Evolutionary conservation across 305 asterid genomes (phyloP), one percentile per base, ranked within the genome.

Genomic region (Fraxinus ornus): DNA sequence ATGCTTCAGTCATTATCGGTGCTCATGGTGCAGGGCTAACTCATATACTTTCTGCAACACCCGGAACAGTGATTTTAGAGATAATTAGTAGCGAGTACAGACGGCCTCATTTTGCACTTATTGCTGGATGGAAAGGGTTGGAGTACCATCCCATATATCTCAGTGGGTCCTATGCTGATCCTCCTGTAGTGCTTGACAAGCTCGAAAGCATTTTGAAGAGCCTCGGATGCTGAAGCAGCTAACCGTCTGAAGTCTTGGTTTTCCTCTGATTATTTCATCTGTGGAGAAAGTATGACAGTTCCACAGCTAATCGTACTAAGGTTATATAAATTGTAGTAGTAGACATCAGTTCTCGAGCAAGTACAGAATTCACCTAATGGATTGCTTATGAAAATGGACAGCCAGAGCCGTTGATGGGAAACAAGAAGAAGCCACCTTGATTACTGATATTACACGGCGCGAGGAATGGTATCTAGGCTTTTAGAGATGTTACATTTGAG

Each of bases 11-110:
- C 47, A 92, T 97, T 33, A 57, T 94, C 0, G 99, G 99, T 10
- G 99, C 99, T 79, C 99, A 97, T 64, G 99, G 99, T 13, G 99
- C 99, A 1, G 99, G 99, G 37, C 85, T 97, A 64, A 94, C 98
- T 47, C 99, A 97, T 78, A 91, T 89, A 49, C 91, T 97, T 26
- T 93, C 99, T 2, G 98, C 98, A 13, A 81, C 84, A 19, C 89
- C 91, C 0, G 79, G 81, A 15, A 86, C 98, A 0, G 90, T 88
- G 62, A 89, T 97, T 79, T 82, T 97, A 13, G 99, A 97, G 92
- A 92, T 97, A 49, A 85, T 97, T 82, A 92, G 97, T 85, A 91
- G 94, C 5, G 93, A 92, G 49, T 97, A 89, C 77, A 87, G 84
- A 75, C 89, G 98, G 75, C 98, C 98, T 0, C 99, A 97, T 84